Evolutionary conservation across 192 early-diverging fungal genomes (phyloP).

Genomic region (Obelidium mucronatum): DNA sequence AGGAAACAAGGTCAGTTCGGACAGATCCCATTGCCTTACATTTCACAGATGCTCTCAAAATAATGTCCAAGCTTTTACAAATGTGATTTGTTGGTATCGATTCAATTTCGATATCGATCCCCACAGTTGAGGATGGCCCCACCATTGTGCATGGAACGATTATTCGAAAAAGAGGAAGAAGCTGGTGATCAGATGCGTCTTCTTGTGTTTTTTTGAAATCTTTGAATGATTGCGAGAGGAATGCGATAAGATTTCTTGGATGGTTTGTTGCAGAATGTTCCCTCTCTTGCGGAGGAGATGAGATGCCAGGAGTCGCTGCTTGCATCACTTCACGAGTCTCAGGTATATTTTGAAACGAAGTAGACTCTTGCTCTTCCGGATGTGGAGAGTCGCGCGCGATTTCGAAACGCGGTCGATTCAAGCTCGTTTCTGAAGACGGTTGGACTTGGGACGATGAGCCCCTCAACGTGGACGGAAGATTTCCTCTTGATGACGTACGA

Average conservation of each 20-base stretch:
- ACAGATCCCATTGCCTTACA: background rate
- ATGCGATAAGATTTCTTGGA: too few species aligned
- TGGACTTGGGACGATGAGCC: too few species aligned
- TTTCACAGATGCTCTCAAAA: background rate
- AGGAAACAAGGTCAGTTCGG: background rate
- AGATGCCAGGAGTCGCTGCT: too few species aligned
- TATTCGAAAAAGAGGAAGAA: constrained; percentile 11
- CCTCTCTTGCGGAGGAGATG: background rate
- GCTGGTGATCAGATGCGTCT: background rate
- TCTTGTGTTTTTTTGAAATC: background rate
- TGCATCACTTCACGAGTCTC: too few species aligned
- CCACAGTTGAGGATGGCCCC: background rate
- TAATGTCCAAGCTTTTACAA: background rate
- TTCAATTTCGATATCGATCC: constrained; percentile 6
- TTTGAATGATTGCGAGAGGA: too few species aligned
- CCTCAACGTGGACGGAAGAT: background rate
- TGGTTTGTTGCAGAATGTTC: too few species aligned
- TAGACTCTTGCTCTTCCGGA: background rate
- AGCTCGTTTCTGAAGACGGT: background rate
- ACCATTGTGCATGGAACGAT: constrained; percentile 24
- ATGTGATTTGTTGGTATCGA: constrained; percentile 1
- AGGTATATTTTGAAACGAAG: too few species aligned
- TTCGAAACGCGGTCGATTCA: background rate
- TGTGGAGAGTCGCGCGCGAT: background rate
- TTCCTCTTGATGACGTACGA: background rate